Base-by-base conservation (phyloP, 441 rosid genomes). In the Capsella rubella region DNA sequence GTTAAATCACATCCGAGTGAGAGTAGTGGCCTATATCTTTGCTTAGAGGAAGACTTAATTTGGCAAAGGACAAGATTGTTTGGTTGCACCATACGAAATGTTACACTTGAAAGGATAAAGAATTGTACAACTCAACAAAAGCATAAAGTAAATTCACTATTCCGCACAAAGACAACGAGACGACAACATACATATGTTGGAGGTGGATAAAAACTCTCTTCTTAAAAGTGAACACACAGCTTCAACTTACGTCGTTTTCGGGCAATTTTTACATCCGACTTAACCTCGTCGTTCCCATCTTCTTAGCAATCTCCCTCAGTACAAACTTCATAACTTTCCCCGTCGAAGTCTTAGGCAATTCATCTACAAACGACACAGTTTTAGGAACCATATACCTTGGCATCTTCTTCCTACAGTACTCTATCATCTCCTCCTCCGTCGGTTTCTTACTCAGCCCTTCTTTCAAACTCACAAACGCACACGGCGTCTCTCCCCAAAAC, bases 401-500 rank as follows among this genome's bases (percentile, higher is more conserved):
- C 87, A 90, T 60, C 65, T 76, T 88, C 16, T 56, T 80, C 74
- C 81, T 77, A 59, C 98, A 93, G 40, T 73, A 88, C 66, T 82
- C 86, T 1, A 90, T 81, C 34, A 92, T 69, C 45, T 90, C 93
- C 76, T 75, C 72, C 83, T 85, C 91, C 5, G 71, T 80, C 2
- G 89, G 86, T 34, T 59, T 75, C 39, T 25, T 8, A 12, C 32
- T 62, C 66, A 76, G 31, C 12, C 52, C 83, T 0, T 10, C 11
- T 61, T 81, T 90, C 77, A 89, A 67, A 57, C 91, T 83, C 55
- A 89, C 81, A 28, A 90, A 90, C 32, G 97, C 97, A 37, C 97
- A 90, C 43, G 97, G 97, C 0, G 88, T 85, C 85, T 90, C 97
- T 21, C 96, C 97, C 97, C 97, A 90, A 45, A 55, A 83, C 61